Base-by-base conservation (phyloP, 1,139 yeast species). In the Sugiyamaella paludigena region DNA sequence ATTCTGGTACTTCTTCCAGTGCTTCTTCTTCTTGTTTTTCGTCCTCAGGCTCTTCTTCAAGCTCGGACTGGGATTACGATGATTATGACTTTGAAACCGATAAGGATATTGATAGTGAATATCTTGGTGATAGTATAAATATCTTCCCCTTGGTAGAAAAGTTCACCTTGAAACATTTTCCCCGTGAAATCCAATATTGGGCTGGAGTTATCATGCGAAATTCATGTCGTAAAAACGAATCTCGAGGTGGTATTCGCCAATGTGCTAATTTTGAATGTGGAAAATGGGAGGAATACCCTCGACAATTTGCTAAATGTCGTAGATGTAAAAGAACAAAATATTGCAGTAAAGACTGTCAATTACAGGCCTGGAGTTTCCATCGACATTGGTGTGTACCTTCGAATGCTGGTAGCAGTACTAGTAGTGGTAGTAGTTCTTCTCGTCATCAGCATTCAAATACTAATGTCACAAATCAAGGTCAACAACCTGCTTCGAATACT, bases 121-220 rank as follows among this genome's bases (percentile, higher is more conserved):
- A 63, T 48, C 58, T 59, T 43, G 72, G 79, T 58, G 79, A 77
- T 50, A 69, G 74, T 47, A 72, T 86, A 32, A 89, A 92, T 64
- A 72, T 91, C 28, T 92, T 92, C 70, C 95, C 96, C 11, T 70
- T 92, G 54, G 97, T 91, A 39, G 98, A 92, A 67, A 83, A 85
- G 64, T 91, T 87, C 66, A 92, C 98, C 0, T 83, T 86, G 48
- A 80, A 81, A 55, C 74, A 80, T 24, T 76, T 77, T 61, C 71
- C 80, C 2, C 79, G 84, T 40, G 97, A 89, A 59, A 81, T 89
- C 75, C 85, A 86, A 59, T 89, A 91, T 69, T 92, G 98, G 98
- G 88, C 97, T 2, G 95, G 96, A 3, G 96, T 91, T 12, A 88
- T 91, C 42, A 92, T 92, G 92, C 77, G 98, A 53, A 92, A 92